Base-by-base conservation (phyloP, 2,329 filamentous ascomycete genomes). In the Fusarium fujikuroi region DNA sequence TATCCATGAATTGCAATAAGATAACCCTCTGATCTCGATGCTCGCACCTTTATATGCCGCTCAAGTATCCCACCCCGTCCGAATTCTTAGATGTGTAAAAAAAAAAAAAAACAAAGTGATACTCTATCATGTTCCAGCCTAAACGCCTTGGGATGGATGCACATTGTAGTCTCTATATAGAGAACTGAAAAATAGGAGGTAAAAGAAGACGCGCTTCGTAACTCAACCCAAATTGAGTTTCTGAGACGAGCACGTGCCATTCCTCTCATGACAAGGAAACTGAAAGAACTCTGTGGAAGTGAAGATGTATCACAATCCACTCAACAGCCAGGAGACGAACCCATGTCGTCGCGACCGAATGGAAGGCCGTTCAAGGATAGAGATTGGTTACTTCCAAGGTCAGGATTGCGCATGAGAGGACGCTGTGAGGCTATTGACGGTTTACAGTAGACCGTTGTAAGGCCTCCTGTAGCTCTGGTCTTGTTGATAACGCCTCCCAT, bases 401-500 rank as follows among this genome's bases (percentile, higher is more conserved):
- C 53, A 56, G 15, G 16, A 7, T 23, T 28, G n/a, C 19, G 52
- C 58, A 50, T 64, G 43, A 58, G 53, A 65, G 49, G 57, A 43
- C 21, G 54, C 36, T 57, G 40, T 43, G 34, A 63, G 67, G 64
- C 65, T 77, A 81, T 62, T 73, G 65, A 34, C 79, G 80, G 79
- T 90, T 88, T 83, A 95, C 87, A 60, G 92, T 92, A 80, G 94
- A 97, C 78, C 93, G 89, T 79, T 93, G 92, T 70, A 99, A 86
- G 36, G 96, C 96, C 81, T 97, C 93, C 73, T 95, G 86, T 66
- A 99, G 87, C 86, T 98, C 96, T 4, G 95, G 95, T 64, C 96
- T 89, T 69, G 90, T 88, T 75, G 90, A 88, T 78, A 99, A 85
- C 54, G 92, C 91, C 75, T 93, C 90, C 73, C 90, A 90, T n/a